Evolutionary conservation across 2,329 filamentous ascomycete genomes (phyloP).

Genomic region (Apiospora kogelbergensis): DNA sequence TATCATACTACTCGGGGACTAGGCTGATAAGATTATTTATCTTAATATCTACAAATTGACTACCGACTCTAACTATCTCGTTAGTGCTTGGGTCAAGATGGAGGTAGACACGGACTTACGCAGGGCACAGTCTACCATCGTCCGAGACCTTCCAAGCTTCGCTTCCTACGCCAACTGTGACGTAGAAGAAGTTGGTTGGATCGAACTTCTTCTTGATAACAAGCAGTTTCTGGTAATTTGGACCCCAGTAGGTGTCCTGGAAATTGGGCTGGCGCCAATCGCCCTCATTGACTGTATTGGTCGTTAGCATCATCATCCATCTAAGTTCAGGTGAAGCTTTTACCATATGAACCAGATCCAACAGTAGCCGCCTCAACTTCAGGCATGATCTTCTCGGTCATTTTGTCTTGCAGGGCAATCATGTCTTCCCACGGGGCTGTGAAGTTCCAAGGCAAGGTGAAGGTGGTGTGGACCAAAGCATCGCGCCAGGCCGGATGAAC

Average conservation of each 20-base stretch:
- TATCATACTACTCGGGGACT: no score
- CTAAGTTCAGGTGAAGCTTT: not conserved
- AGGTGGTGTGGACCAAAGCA: slow-evolving; percentile 22
- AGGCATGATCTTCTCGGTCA: slow-evolving; percentile 32
- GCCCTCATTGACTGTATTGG: slow-evolving; percentile 37
- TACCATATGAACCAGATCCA: slow-evolving; percentile 27
- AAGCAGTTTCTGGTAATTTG: slow-evolving; percentile 8
- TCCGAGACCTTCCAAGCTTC: slow-evolving; percentile 5
- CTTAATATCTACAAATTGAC: not conserved
- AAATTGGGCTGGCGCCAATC: slow-evolving; percentile 36
- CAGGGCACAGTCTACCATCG: not conserved
- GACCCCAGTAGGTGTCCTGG: slow-evolving; percentile 28
- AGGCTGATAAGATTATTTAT: not conserved
- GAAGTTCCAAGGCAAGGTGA: slow-evolving; percentile 22
- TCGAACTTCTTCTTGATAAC: slow-evolving; percentile 8
- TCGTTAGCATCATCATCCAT: not conserved
- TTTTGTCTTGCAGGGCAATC: slow-evolving; percentile 26
- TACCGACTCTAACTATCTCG: not conserved
- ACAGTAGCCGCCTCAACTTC: slow-evolving; percentile 24
- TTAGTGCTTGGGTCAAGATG: not conserved
- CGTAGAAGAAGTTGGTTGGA: slow-evolving; percentile 9
- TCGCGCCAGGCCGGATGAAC: slow-evolving; percentile 37
- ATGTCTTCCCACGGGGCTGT: slow-evolving; percentile 23
- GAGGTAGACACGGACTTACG: not conserved
- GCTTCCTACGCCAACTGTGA: slow-evolving; percentile 7